phyloP scores from a whole-genome alignment of 176 grass and related monocot genomes.

The Otatea glauca region DNA sequence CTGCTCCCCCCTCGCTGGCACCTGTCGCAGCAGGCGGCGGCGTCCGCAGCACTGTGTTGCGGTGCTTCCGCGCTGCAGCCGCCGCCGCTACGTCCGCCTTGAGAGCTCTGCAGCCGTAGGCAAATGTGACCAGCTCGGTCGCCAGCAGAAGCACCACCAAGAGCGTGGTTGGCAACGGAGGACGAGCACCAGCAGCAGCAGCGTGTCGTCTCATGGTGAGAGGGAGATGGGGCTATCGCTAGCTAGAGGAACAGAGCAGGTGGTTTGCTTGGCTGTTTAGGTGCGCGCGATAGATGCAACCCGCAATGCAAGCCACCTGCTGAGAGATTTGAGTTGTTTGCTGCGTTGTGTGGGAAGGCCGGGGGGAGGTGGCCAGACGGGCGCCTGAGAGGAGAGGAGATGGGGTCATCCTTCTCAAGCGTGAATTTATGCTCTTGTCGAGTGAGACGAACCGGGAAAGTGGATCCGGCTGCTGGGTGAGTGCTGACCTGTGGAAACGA shows the following conservation, averaged over 20 bases:
- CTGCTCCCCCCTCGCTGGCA: background rate
- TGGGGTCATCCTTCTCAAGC: background rate
- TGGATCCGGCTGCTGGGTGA: background rate
- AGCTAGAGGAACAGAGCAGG: slow-evolving; percentile 3
- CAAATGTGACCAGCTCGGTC: slow-evolving; percentile 32
- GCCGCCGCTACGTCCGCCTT: background rate
- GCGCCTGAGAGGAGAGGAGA: background rate
- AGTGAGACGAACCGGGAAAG: slow-evolving; percentile 2
- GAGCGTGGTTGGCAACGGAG: slow-evolving; percentile 35
- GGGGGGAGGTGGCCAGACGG: slow-evolving; percentile 6
- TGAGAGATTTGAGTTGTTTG: background rate
- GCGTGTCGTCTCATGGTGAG: slow-evolving; percentile 39
- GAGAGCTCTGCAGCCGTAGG: slow-evolving; percentile 33
- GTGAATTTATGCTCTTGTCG: slow-evolving; percentile 43
- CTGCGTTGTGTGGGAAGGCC: background rate
- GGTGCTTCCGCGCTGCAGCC: background rate
- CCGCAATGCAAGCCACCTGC: background rate
- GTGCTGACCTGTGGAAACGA: slow-evolving; percentile 1
- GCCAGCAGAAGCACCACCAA: slow-evolving; percentile 22
- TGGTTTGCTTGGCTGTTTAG: background rate
- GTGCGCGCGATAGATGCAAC: background rate
- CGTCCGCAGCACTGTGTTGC: background rate
- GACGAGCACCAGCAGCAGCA: background rate
- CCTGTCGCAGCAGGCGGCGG: background rate
- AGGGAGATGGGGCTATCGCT: background rate